Evolutionary conservation across 176 grass and related monocot genomes (phyloP).

Genomic region (Hsuehochloa calcarea): DNA sequence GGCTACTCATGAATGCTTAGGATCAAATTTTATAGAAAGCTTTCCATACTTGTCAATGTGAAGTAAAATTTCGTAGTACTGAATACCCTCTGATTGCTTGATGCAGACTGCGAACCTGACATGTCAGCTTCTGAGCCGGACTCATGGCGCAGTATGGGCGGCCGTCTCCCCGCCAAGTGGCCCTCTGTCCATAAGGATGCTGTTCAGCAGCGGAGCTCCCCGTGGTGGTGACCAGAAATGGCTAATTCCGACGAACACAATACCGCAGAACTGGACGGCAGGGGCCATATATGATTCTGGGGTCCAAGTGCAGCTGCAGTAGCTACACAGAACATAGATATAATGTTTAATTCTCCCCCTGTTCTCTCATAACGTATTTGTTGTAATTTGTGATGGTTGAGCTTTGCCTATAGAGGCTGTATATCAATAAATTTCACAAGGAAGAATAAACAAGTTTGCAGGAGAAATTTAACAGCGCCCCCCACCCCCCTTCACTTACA

Average conservation of each 20-base stretch:
- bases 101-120: constrained; percentile 62
- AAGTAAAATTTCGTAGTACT: neutral
- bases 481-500: neutral
- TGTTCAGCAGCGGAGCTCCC: constrained; percentile 45
- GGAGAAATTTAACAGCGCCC: neutral
- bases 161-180: constrained; percentile 51
- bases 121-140: constrained; percentile 61
- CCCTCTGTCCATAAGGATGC: constrained; percentile 62
- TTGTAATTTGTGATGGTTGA: neutral
- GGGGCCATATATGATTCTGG: constrained; percentile 65
- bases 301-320: constrained; percentile 49
- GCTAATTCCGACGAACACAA: constrained; percentile 50
- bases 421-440: neutral
- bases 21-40: neutral
- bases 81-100: constrained; percentile 25
- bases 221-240: constrained; percentile 31
- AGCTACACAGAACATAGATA: constrained; percentile 23
- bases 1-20: neutral
- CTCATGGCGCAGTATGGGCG: constrained; percentile 67
- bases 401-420: neutral
- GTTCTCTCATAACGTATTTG: neutral
- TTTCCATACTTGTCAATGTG: neutral
- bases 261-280: constrained; percentile 68
- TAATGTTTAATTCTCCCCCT: neutral
- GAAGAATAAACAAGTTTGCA: constrained; percentile 1